Percentiles rank a stretch among this genome's conserved stretches.
phyloP scores from a whole-genome alignment of 345 rosid genomes.

The Bruguiera parviflora region DNA sequence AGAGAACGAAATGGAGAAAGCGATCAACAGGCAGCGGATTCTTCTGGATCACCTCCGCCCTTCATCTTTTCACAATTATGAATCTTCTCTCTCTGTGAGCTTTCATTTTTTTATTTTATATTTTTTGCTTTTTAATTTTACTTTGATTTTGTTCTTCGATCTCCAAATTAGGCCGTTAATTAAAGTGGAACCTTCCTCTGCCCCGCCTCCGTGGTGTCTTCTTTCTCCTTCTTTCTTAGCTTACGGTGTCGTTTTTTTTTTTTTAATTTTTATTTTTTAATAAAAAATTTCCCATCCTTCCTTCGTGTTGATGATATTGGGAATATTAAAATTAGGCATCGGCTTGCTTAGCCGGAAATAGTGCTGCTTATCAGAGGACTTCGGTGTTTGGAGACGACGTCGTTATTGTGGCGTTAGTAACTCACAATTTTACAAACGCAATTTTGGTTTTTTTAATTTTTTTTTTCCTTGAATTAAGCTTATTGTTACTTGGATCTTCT shows the following conservation, averaged over 20 bases:
- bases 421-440: not conserved
- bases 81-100: conserved; percentile 68
- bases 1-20: conserved; percentile 62
- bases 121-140: not conserved
- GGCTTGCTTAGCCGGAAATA: conserved; percentile 83
- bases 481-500: not conserved
- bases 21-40: conserved; percentile 76
- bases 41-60: conserved; percentile 90
- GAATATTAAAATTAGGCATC: conserved; percentile 45
- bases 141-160: not conserved
- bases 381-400: conserved; percentile 77
- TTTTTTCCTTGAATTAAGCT: not conserved
- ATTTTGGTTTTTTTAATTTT: not conserved
- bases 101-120: not conserved
- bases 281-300: not conserved
- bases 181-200: no score
- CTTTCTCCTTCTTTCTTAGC: no score
- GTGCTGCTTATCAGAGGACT: conserved; percentile 81
- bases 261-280: not conserved
- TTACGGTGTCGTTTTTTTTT: no score
- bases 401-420: conserved; percentile 82
- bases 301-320: not conserved
- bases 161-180: no score
- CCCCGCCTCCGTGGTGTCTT: no score
- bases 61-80: conserved; percentile 46